Conservation (phyloP, 768 basidiomycete species). For the Amanita jacksonii region DNA sequence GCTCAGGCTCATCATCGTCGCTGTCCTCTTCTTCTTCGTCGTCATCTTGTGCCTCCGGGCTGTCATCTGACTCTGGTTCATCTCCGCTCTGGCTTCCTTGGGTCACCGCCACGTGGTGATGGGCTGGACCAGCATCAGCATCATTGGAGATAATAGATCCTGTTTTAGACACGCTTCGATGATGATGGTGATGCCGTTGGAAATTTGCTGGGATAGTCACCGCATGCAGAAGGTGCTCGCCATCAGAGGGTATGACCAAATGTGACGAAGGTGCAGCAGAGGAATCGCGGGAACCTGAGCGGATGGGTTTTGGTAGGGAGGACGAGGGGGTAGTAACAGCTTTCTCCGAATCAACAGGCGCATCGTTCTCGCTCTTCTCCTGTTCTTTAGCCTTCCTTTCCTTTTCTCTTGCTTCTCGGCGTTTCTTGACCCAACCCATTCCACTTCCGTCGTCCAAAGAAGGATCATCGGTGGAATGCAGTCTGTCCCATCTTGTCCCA, state of each 20-base stretch:
- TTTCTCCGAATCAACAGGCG: no score
- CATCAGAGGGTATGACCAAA: slow-evolving; percentile 8
- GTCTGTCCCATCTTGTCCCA: slow-evolving; percentile 24
- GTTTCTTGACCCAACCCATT: slow-evolving; percentile 69
- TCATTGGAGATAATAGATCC: background rate
- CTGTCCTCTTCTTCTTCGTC: slow-evolving; percentile 20
- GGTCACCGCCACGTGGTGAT: background rate
- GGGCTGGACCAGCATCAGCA: background rate
- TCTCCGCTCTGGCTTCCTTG: slow-evolving; percentile 13
- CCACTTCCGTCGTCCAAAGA: slow-evolving; percentile 69
- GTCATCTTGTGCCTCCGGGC: slow-evolving; percentile 22
- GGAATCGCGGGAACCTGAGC: background rate
- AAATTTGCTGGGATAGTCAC: slow-evolving; percentile 25
- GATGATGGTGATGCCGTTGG: slow-evolving; percentile 14
- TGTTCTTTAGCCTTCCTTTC: slow-evolving; percentile 27
- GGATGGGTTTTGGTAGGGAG: slow-evolving; percentile 2
- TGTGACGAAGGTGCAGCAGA: background rate
- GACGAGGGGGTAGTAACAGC: background rate
- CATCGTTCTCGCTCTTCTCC: slow-evolving; percentile 15
- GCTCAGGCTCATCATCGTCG: slow-evolving; percentile 17
- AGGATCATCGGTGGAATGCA: slow-evolving; percentile 20
- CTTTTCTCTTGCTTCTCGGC: slow-evolving; percentile 49
- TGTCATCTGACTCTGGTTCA: slow-evolving; percentile 11
- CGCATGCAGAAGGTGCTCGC: slow-evolving; percentile 24
- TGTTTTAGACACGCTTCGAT: slow-evolving; percentile 1